phyloP scores from a whole-genome alignment of 2,329 filamentous ascomycete species.

The Neofusicoccum sp. region DNA sequence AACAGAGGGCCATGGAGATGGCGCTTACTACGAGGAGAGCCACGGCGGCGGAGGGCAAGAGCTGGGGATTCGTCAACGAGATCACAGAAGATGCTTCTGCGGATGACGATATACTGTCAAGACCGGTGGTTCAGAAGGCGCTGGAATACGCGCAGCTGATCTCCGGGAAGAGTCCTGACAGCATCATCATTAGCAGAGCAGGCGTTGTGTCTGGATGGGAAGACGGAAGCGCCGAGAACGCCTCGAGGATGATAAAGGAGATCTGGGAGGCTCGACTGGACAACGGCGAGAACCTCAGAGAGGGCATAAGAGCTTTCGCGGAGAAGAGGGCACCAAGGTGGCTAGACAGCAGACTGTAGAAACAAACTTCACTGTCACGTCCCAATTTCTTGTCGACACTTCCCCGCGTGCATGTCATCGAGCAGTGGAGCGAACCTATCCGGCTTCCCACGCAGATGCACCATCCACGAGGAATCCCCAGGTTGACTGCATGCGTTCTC shows the following conservation, averaged over 20 bases:
- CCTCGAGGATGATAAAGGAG: slow-evolving; percentile 17
- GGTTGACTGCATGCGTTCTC: too few species aligned
- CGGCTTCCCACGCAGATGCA: too few species aligned
- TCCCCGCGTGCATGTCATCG: too few species aligned
- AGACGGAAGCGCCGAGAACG: slow-evolving; percentile 35
- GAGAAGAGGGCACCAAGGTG: slow-evolving; percentile 3
- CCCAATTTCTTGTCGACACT: too few species aligned
- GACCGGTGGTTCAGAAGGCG: slow-evolving; percentile 32
- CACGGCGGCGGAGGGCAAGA: slow-evolving; percentile 22
- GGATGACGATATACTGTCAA: not conserved
- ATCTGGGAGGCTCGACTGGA: not conserved
- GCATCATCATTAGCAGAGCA: slow-evolving; percentile 37
- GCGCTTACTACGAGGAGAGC: slow-evolving; percentile 26
- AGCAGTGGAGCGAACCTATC: too few species aligned
- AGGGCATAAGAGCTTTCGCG: slow-evolving; percentile 8
- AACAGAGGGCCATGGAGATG: slow-evolving; percentile 29
- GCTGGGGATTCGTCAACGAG: slow-evolving; percentile 29
- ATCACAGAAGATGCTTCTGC: slow-evolving; percentile 22
- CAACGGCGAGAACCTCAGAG: not conserved
- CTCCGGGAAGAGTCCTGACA: slow-evolving; percentile 37
- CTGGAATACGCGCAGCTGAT: slow-evolving; percentile 37
- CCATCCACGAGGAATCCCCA: too few species aligned
- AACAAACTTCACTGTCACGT: not conserved
- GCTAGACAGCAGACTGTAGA: not conserved
- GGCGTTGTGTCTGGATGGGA: slow-evolving; percentile 36